phyloP scores from a whole-genome alignment of 345 rosid species.

The Lepidium aucheri region DNA sequence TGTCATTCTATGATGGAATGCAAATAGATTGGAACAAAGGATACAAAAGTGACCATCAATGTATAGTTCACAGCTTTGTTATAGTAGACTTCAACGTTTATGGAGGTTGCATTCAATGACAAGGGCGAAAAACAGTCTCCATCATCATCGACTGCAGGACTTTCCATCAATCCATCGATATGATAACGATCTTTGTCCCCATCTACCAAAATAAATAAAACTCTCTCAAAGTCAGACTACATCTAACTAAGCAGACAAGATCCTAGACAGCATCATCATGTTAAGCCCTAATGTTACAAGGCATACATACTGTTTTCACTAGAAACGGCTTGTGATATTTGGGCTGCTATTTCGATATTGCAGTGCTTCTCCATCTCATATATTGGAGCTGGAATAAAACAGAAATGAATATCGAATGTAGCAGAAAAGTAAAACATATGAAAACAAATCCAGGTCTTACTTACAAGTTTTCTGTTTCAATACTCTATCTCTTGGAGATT shows the following conservation, averaged over 20 bases:
- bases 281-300: neutral
- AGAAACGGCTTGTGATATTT: conserved; percentile 53
- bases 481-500: conserved; percentile 67
- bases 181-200: conserved; percentile 66
- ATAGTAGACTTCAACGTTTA: conserved; percentile 88
- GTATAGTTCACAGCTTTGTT: conserved; percentile 99
- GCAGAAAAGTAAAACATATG: neutral
- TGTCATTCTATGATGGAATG: neutral
- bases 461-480: conserved; percentile 77
- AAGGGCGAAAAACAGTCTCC: conserved; percentile 87
- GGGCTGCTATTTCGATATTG: conserved; percentile 90
- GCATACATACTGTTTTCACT: conserved; percentile 22
- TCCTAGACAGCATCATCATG: neutral
- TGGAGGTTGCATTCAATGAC: conserved; percentile 78
- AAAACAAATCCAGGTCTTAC: conserved; percentile 1
- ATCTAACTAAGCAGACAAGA: neutral
- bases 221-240: neutral
- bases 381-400: conserved; percentile 58
- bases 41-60: conserved; percentile 98
- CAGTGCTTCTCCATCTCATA: conserved; percentile 97
- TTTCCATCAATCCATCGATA: conserved; percentile 88
- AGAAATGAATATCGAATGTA: conserved; percentile 12
- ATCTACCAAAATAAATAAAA: conserved; percentile 38
- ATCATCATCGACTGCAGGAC: conserved; percentile 90
- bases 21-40: conserved; percentile 37